These are phyloP conservation scores for Syzygium aqueum DNA, from an alignment of 345 rosid genomes.

Conservation along the genomic window DNA sequence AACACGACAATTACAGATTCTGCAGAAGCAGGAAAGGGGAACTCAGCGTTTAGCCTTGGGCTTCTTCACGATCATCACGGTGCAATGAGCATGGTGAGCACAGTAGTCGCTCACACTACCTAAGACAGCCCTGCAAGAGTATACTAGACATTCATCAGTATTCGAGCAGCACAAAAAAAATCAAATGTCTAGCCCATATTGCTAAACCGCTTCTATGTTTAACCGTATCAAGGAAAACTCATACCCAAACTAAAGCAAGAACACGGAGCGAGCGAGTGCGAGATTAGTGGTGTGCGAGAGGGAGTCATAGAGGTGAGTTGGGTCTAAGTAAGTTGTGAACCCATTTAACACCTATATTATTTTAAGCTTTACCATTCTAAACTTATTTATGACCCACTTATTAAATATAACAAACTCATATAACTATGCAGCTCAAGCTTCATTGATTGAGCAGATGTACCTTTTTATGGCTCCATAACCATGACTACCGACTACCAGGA, in stretches of 20 bases:
- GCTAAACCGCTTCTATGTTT: no score
- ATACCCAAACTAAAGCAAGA: no score
- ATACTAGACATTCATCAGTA: not conserved
- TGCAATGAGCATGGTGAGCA: slow-evolving; percentile 91
- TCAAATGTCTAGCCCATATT: no score
- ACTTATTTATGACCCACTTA: no score
- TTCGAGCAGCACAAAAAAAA: not conserved
- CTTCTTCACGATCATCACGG: slow-evolving; percentile 89
- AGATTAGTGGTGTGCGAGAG: no score
- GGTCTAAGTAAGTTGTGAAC: no score
- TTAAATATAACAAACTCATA: no score
- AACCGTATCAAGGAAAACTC: no score
- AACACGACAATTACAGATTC: not conserved
- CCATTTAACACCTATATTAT: no score
- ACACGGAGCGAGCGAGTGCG: no score
- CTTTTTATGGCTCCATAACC: slow-evolving; percentile 98
- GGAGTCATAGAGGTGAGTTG: no score
- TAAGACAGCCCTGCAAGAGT: slow-evolving; percentile 64
- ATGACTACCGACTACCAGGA: slow-evolving; percentile 86
- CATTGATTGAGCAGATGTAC: slow-evolving; percentile 7
- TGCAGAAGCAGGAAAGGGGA: not conserved
- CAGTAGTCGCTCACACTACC: slow-evolving; percentile 96
- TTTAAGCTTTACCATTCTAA: no score
- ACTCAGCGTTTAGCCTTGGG: slow-evolving; percentile 59
- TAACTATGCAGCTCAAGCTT: not conserved